phyloP scores from a whole-genome alignment of 768 basidiomycete genomes.

The Mrakia gelida region DNA sequence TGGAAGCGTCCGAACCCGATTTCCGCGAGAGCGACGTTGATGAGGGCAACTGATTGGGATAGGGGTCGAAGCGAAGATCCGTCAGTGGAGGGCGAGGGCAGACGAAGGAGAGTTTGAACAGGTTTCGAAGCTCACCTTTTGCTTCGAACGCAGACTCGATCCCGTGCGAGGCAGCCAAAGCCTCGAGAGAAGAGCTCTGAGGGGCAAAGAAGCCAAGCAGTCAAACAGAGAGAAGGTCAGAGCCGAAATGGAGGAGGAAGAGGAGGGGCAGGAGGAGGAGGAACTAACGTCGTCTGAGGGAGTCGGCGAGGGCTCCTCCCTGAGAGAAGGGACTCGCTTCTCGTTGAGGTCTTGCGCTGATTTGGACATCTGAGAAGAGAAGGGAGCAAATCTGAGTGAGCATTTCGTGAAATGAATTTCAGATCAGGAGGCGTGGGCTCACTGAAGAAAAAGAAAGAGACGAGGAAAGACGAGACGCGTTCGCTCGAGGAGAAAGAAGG shows the following conservation, averaged over 20 bases:
- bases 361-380: too few species aligned
- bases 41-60: background rate
- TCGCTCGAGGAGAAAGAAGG: too few species aligned
- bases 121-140: background rate
- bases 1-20: constrained; percentile 14
- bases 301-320: background rate
- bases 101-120: background rate
- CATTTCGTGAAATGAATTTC: too few species aligned
- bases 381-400: too few species aligned
- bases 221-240: background rate
- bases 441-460: too few species aligned
- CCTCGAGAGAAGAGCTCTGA: background rate
- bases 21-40: constrained; percentile 15
- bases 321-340: too few species aligned
- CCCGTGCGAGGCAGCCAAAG: background rate
- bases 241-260: background rate
- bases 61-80: too few species aligned
- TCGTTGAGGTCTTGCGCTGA: too few species aligned
- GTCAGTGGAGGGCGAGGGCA: background rate
- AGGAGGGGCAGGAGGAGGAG: background rate
- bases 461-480: too few species aligned
- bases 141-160: constrained; percentile 13
- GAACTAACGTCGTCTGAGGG: background rate
- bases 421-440: too few species aligned
- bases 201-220: background rate